Percentiles rank a stretch among this genome's conserved stretches.
Evolutionary conservation across 2,329 filamentous ascomycete genomes (phyloP).

Genomic region (Drechslerella coelobrocha): DNA sequence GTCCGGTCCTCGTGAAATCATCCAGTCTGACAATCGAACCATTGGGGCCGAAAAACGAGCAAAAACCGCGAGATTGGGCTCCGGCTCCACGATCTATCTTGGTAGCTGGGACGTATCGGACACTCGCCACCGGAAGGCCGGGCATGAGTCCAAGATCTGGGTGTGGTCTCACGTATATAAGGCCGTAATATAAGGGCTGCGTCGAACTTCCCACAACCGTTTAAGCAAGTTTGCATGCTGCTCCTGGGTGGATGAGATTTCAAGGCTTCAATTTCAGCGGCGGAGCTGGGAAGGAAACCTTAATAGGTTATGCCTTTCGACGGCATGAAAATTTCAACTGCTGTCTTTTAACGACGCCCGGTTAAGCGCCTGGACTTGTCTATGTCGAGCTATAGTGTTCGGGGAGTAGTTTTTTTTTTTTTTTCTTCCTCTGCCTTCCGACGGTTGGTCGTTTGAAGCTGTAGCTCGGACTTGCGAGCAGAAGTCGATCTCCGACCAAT

Average conservation of each 20-base stretch:
- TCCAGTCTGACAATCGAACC: slow-evolving; percentile 18
- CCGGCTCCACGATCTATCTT: slow-evolving; percentile 20
- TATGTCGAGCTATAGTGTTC: slow-evolving; percentile 7
- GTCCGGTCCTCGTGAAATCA: neutral
- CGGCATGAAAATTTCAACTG: too few species aligned
- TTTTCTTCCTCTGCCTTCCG: neutral
- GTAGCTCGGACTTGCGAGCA: neutral
- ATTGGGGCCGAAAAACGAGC: slow-evolving; percentile 5
- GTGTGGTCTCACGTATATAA: slow-evolving; percentile 7
- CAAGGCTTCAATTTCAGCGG: too few species aligned
- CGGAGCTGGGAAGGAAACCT: slow-evolving; percentile 26
- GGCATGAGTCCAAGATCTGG: slow-evolving; percentile 23
- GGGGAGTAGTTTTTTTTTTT: neutral
- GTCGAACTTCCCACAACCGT: neutral
- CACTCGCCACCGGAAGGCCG: slow-evolving; percentile 41
- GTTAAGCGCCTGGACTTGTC: slow-evolving; percentile 39
- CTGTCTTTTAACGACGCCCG: slow-evolving; percentile 11
- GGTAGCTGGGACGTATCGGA: slow-evolving; percentile 27
- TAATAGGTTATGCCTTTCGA: neutral
- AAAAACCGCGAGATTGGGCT: slow-evolving; percentile 3
- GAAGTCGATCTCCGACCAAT: slow-evolving; percentile 18
- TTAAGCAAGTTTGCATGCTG: neutral
- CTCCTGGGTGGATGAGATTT: neutral
- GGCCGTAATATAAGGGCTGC: slow-evolving; percentile 2
- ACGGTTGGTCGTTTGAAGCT: neutral